phyloP scores from a whole-genome alignment of 176 grass and related monocot genomes.

The Juncus effusus region DNA sequence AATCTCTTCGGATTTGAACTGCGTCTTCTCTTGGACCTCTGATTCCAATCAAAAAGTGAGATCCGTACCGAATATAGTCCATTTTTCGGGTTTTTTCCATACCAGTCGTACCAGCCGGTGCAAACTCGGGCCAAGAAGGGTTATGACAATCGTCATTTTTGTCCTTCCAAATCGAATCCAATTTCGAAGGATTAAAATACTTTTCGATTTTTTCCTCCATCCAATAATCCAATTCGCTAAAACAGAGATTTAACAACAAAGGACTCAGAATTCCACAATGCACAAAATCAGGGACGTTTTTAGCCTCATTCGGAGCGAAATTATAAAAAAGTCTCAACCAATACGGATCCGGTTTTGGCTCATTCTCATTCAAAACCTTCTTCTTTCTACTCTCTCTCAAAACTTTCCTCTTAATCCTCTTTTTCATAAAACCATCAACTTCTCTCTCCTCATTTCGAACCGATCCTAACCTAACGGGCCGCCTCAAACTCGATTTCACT shows the following conservation, averaged over 20 bases:
- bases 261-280: constrained; percentile 82
- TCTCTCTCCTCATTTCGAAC: constrained; percentile 30
- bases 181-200: constrained; percentile 70
- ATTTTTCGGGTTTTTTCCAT: constrained; percentile 73
- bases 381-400: constrained; percentile 85
- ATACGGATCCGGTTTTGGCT: constrained; percentile 80
- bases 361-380: constrained; percentile 81
- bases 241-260: constrained; percentile 81
- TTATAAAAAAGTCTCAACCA: constrained; percentile 83
- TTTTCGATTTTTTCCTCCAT: constrained; percentile 72
- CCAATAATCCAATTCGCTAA: constrained; percentile 78
- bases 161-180: constrained; percentile 77
- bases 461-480: constrained; percentile 42
- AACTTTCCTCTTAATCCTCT: constrained; percentile 87
- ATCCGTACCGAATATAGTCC: constrained; percentile 79
- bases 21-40: constrained; percentile 81
- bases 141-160: constrained; percentile 65
- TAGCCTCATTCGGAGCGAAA: constrained; percentile 62
- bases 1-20: constrained; percentile 50
- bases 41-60: constrained; percentile 77
- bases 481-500: constrained; percentile 64
- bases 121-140: constrained; percentile 94
- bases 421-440: constrained; percentile 50
- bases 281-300: constrained; percentile 49
- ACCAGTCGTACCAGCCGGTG: constrained; percentile 42